Evolutionary conservation across 192 early-diverging fungal species (phyloP).

Genomic region (Podila clonocystis): DNA sequence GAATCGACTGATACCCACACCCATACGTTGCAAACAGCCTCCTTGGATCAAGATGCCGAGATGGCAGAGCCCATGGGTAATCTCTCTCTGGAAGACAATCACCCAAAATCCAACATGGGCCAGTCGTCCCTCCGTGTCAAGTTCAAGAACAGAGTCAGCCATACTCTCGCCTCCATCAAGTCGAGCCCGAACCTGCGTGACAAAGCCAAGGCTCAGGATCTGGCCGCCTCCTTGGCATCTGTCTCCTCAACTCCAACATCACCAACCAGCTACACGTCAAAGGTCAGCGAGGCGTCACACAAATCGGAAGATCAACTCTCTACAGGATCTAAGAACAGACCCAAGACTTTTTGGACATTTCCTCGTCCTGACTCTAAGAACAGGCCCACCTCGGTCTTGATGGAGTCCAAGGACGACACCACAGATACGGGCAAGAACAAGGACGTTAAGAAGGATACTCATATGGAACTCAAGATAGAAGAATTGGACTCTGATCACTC

Average conservation of each 20-base stretch:
- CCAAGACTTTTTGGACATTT: constrained; percentile 40
- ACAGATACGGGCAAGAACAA: neutral
- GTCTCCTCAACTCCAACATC: neutral
- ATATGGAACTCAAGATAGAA: constrained; percentile 16
- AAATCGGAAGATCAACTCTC: constrained; percentile 1
- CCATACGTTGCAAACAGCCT: neutral
- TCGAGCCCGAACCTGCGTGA: constrained; percentile 37
- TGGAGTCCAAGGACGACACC: neutral
- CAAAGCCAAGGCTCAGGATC: constrained; percentile 7
- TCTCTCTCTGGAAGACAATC: neutral
- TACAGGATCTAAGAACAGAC: constrained; percentile 11
- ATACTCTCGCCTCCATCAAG: constrained; percentile 34
- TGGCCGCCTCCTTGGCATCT: neutral
- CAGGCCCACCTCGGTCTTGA: neutral
- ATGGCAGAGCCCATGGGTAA: neutral
- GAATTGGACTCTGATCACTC: constrained; percentile 31
- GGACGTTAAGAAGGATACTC: neutral
- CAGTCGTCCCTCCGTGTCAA: constrained; percentile 25
- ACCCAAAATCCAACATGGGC: neutral
- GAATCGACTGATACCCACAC: neutral
- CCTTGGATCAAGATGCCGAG: neutral
- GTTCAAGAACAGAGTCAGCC: constrained; percentile 33
- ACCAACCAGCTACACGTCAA: neutral
- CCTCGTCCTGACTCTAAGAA: constrained; percentile 27
- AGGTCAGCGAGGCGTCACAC: neutral